phyloP scores from a whole-genome alignment of 768 basidiomycete species.

The Rickenella mellea region DNA sequence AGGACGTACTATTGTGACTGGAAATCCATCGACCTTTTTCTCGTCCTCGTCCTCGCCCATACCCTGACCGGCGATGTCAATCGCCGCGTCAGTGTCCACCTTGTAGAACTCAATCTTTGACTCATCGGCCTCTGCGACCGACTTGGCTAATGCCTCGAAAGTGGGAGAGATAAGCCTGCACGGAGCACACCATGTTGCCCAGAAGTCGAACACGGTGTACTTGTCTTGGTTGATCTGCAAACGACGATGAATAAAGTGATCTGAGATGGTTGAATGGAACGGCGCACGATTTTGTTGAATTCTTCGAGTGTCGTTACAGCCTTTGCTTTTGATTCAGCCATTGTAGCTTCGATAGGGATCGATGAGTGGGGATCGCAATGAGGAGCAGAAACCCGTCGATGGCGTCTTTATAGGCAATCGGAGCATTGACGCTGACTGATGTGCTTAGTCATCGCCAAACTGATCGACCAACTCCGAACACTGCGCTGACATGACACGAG shows the following conservation, averaged over 20 bases:
- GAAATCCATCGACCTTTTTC: constrained; percentile 47
- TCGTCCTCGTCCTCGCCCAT: constrained; percentile 5
- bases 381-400: neutral
- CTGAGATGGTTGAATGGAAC: neutral
- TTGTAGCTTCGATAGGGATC: neutral
- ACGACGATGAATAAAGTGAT: neutral
- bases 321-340: neutral
- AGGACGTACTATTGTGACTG: neutral
- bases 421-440: neutral
- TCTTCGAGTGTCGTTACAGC: constrained; percentile 15
- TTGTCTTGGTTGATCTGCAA: constrained; percentile 37
- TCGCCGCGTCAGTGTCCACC: constrained; percentile 59
- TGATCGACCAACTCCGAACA: neutral
- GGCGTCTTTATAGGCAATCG: neutral
- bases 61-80: constrained; percentile 41
- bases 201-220: constrained; percentile 56
- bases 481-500: neutral
- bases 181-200: constrained; percentile 72
- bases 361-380: no score
- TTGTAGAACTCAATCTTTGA: constrained; percentile 66
- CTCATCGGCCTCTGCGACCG: constrained; percentile 17
- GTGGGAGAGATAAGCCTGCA: constrained; percentile 58
- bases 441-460: neutral
- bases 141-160: constrained; percentile 45
- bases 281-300: constrained; percentile 37